Evolutionary conservation across 1,139 yeast genomes (phyloP).

Genomic region (Geotrichum histeridarum): DNA sequence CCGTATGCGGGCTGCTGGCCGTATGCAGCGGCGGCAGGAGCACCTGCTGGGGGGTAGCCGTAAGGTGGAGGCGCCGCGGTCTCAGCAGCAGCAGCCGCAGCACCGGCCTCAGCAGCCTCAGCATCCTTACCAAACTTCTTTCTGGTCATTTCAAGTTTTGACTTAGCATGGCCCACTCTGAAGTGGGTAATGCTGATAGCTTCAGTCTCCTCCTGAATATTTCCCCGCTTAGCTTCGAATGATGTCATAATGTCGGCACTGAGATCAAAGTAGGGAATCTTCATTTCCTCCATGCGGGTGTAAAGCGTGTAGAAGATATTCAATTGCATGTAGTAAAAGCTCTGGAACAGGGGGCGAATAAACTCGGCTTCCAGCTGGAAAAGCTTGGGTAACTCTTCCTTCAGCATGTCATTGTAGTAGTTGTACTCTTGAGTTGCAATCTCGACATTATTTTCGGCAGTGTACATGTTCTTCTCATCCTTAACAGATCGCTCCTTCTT

Average conservation of each 20-base stretch:
- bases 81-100: slow-evolving; percentile 29
- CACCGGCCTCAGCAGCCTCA: slow-evolving; percentile 37
- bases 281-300: slow-evolving; percentile 88
- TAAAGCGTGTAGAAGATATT: slow-evolving; percentile 91
- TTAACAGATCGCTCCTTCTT: slow-evolving; percentile 79
- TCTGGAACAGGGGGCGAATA: slow-evolving; percentile 86
- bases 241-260: slow-evolving; percentile 73
- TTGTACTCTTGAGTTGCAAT: slow-evolving; percentile 94
- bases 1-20: slow-evolving; percentile 30
- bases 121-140: slow-evolving; percentile 60
- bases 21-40: slow-evolving; percentile 16
- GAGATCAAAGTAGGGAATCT: slow-evolving; percentile 91
- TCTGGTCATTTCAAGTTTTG: slow-evolving; percentile 74
- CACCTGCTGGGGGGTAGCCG: slow-evolving; percentile 9
- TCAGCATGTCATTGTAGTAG: slow-evolving; percentile 90
- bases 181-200: slow-evolving; percentile 83
- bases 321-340: slow-evolving; percentile 94
- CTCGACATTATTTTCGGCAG: slow-evolving; percentile 82
- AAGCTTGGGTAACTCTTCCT: slow-evolving; percentile 78
- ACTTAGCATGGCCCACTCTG: slow-evolving; percentile 80
- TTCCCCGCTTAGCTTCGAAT: slow-evolving; percentile 75
- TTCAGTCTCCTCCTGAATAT: slow-evolving; percentile 83
- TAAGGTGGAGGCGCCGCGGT: slow-evolving; percentile 33
- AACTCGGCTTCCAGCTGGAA: slow-evolving; percentile 87
- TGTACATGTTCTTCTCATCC: slow-evolving; percentile 86